phyloP scores from a whole-genome alignment of 129 eudicot species.

The sunflower (Helianthus annuus) region DNA sequence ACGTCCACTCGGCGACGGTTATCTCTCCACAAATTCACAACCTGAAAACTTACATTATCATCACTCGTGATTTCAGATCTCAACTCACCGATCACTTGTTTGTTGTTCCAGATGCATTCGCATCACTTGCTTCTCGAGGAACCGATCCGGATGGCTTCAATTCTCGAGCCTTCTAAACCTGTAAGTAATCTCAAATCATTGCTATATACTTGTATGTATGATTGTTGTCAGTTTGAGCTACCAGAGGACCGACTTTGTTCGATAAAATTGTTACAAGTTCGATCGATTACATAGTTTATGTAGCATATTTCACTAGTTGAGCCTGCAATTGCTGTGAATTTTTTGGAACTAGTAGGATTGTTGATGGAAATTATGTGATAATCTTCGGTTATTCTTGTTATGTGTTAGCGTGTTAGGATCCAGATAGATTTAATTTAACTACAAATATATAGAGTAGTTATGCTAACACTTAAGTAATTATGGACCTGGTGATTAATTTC shows the following conservation, averaged over 20 bases:
- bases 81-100: not conserved
- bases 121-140: constrained; percentile 63
- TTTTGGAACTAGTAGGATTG: not conserved
- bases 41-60: not conserved
- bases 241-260: not conserved
- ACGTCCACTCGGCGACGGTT: constrained; percentile 12
- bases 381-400: too few species aligned
- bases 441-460: too few species aligned
- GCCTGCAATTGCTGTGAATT: not conserved
- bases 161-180: constrained; percentile 76
- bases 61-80: constrained; percentile 10
- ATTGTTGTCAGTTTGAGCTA: not conserved
- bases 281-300: not conserved
- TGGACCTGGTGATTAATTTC: too few species aligned
- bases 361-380: too few species aligned
- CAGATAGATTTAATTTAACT: too few species aligned
- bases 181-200: constrained; percentile 35
- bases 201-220: not conserved
- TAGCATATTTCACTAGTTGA: not conserved
- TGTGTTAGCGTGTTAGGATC: too few species aligned
- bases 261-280: not conserved
- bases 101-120: constrained; percentile 45
- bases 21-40: constrained; percentile 1
- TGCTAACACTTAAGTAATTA: too few species aligned
- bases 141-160: constrained; percentile 68